A percentile compares a stretch with the other conserved stretches of the same genome.
Conservation (phyloP, 2,329 filamentous ascomycete genomes). For the Amauroascus verrucosus region DNA sequence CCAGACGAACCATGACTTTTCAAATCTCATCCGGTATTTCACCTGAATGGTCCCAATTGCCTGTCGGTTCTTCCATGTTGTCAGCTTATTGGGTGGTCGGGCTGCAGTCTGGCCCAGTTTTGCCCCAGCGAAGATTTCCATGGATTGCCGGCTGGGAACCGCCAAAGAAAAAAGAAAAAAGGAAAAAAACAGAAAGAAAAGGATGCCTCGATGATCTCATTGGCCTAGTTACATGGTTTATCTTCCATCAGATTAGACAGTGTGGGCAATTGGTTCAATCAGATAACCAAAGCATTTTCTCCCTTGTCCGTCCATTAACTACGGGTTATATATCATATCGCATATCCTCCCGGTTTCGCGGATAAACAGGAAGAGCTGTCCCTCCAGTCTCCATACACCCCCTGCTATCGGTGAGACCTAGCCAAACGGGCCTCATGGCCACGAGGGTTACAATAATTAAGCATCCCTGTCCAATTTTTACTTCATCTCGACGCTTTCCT, state of each 20-base stretch:
- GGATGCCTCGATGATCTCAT: not conserved
- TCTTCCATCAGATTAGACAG: constrained; percentile 12
- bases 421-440: not conserved
- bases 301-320: not conserved
- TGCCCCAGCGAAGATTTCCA: not conserved
- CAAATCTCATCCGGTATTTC: no score
- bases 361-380: not conserved
- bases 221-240: constrained; percentile 4
- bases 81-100: no score
- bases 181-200: not conserved
- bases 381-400: not conserved
- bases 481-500: not conserved
- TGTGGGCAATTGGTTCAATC: constrained; percentile 1
- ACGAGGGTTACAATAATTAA: not conserved
- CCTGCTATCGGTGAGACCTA: not conserved
- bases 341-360: not conserved
- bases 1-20: no score
- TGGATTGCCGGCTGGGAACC: not conserved
- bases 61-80: no score
- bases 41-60: no score
- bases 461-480: not conserved
- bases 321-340: not conserved
- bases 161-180: not conserved
- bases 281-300: constrained; percentile 6
- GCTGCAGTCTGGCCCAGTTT: not conserved